Base-by-base conservation (phyloP, 805 yeast species). In the Schizosaccharomyces japonicus region DNA sequence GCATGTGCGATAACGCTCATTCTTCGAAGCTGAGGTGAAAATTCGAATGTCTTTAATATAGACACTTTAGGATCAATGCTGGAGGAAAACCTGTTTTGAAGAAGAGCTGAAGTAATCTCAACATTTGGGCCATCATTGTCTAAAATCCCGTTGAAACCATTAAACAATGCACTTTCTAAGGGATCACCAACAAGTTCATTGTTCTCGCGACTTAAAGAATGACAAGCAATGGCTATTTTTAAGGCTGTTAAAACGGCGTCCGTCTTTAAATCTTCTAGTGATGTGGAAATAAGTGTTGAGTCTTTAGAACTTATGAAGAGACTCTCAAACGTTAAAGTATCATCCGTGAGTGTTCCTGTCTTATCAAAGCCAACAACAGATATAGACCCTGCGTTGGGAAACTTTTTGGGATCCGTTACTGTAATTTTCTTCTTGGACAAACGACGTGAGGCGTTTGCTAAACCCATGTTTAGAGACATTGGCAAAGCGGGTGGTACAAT, bases 401-500 rank as follows among this genome's bases (percentile, higher is more conserved):
- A 90, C 51, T 94, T 71, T 1, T 90, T 81, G 2, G 99, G 98
- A 1, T 95, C 75, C 49, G 85, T 87, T 60, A 98, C 90, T 55
- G 76, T 90, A 1, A 92, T 76, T 33, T 71, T 66, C 50, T 71
- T 71, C 50, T 69, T 63, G 52, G 81, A 75, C 52, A 90, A 66
- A 51, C 96, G 68, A 29, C 75, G 67, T 26, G 90, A 62, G 0
- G 98, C 94, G 65, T 90, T 84, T 53, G 87, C 82, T 0, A 95
- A 84, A 15, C 98, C 99, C 50, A 90, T 87, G 0, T 98, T 84
- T 51, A 90, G 65, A 0, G 99, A 90, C 0, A 98, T 98, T 0
- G 99, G 99, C 42, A 90, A 68, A 0, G 98, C 98, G 0, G 99
- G 99, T 1, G 99, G 99, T 1, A 90, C 95, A 5, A 90, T 96